Evolutionary conservation across 345 rosid species (phyloP), one percentile per base, ranked within the genome.

Genomic region (Physaria fendleri): DNA sequence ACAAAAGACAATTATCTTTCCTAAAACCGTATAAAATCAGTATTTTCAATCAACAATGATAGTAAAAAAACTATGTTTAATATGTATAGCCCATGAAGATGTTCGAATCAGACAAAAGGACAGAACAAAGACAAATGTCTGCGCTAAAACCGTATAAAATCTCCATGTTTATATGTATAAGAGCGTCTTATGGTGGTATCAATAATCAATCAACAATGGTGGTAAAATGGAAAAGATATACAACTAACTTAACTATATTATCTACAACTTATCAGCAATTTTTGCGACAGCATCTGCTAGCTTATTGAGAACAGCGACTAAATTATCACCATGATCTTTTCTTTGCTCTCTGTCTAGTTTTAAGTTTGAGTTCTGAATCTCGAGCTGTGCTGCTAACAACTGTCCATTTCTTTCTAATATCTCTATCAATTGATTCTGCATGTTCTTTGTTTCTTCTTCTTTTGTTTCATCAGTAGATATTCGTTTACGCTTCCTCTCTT

Each of bases 271-370:
- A 68, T 89, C 96, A 0, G 97, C 97, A 13, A 93, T 87, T 58
- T 81, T 89, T 5, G 80, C 86, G 15, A 93, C 72, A 53, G 94
- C 99, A 14, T 89, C 94, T 4, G 97, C 97, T 1, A 93, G 92
- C 76, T 89, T 89, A 34, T 72, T 82, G 40, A 93, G 97, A 47
- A 85, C 99, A 42, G 77, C 73, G 53, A 93, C 85, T 63, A 93
- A 38, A 74, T 77, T 78, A 59, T 76, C 78, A 21, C 80, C 73
- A 3, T 87, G 94, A 60, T 82, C 82, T 71, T 80, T 90, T 55
- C 97, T 65, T 76, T 89, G 99, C 78, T 89, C 94, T 52, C 97
- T 66, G 59, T 86, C 97, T 75, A 83, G 66, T 59, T 69, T 82
- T 20, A 73, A 78, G 56, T 81, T 77, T 68, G 35, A 73, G 77